Conservation (phyloP, 2,329 filamentous ascomycete genomes). For the Cadophora sp. region DNA sequence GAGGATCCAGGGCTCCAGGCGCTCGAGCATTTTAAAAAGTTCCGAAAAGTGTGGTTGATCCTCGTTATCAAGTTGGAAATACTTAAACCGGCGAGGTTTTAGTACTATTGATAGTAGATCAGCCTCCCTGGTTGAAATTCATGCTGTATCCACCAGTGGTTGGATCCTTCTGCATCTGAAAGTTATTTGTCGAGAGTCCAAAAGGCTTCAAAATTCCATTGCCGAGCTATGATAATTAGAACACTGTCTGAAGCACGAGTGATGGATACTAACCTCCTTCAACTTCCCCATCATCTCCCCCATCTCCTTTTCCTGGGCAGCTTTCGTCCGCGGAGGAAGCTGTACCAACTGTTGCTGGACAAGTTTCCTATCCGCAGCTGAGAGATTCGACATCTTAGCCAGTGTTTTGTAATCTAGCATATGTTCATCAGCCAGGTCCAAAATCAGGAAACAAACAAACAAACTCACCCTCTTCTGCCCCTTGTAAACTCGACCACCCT, state of each 20-base stretch:
- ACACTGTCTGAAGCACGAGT: background rate
- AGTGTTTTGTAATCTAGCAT: constrained; percentile 74
- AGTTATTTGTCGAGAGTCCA: constrained; percentile 91
- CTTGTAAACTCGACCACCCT: constrained; percentile 81
- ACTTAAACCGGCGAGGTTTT: background rate
- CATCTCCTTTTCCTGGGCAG: constrained; percentile 86
- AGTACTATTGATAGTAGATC: background rate
- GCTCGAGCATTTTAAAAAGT: background rate
- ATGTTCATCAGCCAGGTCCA: constrained; percentile 18
- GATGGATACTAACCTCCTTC: constrained; percentile 67
- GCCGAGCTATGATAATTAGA: constrained; percentile 64
- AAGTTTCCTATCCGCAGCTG: constrained; percentile 68
- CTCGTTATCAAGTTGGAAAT: background rate
- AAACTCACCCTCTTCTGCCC: constrained; percentile 63
- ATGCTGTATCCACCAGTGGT: constrained; percentile 92
- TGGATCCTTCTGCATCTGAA: constrained; percentile 91
- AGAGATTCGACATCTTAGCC: constrained; percentile 64
- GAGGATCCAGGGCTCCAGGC: background rate
- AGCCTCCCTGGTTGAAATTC: constrained; percentile 67
- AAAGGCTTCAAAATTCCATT: constrained; percentile 94
- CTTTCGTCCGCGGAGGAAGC: constrained; percentile 73
- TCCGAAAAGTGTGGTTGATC: background rate
- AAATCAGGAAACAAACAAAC: background rate
- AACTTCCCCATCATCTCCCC: constrained; percentile 98
- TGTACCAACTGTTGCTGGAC: constrained; percentile 70